These are phyloP conservation scores for Exophiala calicioides DNA, from an alignment of 2,329 filamentous ascomycete genomes.

Conservation along the genomic window DNA sequence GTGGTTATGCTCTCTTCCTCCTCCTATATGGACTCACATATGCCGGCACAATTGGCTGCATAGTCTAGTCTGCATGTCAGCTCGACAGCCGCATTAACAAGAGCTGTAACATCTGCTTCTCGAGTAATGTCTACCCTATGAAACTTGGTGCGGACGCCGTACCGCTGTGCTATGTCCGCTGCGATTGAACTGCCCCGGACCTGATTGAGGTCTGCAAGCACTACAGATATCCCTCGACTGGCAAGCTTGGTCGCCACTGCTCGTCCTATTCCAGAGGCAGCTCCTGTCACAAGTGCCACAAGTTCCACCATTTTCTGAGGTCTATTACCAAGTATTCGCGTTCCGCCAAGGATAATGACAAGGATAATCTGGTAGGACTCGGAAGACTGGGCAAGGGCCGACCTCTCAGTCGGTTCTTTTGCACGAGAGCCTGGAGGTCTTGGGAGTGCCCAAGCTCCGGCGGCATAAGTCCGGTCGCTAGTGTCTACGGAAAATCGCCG, in stretches of 20 bases:
- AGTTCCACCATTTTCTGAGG: too few relatives aligned
- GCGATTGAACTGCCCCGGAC: constrained; percentile 9
- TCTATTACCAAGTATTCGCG: too few relatives aligned
- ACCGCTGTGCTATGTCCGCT: constrained; percentile 18
- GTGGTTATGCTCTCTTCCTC: constrained; percentile 23
- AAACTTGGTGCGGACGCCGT: constrained; percentile 20
- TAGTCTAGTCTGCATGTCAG: constrained; percentile 24
- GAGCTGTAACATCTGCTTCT: constrained; percentile 22
- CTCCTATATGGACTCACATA: constrained; percentile 22
- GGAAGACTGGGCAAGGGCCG: too few relatives aligned
- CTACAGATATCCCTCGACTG: constrained; percentile 17
- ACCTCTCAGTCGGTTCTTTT: too few relatives aligned
- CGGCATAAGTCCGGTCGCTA: too few relatives aligned
- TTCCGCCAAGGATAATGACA: too few relatives aligned
- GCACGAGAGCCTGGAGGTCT: too few relatives aligned
- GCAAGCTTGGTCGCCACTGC: constrained; percentile 22
- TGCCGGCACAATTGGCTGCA: constrained; percentile 26
- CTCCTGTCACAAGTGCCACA: constrained; percentile 24
- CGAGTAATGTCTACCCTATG: constrained; percentile 26
- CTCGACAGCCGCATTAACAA: constrained; percentile 10
- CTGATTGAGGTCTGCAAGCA: constrained; percentile 22
- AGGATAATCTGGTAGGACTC: too few relatives aligned
- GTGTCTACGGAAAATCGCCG: too few relatives aligned
- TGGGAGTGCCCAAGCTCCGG: too few relatives aligned
- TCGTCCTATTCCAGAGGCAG: constrained; percentile 22